phyloP scores from a whole-genome alignment of 2,329 filamentous ascomycete species.

The Exophiala viscosa region DNA sequence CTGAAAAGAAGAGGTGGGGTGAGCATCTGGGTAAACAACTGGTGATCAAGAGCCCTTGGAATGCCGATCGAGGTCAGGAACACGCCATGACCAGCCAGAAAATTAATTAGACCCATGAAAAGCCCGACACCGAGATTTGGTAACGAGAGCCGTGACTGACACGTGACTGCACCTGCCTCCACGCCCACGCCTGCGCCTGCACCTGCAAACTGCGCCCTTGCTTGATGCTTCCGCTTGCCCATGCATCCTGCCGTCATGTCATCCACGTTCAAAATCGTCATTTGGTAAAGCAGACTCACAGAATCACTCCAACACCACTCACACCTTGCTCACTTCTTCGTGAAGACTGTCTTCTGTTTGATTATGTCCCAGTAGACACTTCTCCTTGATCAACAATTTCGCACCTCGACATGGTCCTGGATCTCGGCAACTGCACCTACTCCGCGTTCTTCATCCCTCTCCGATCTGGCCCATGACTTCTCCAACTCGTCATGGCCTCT shows the following conservation, averaged over 20 bases:
- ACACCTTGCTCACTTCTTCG: no score
- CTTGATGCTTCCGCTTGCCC: neutral
- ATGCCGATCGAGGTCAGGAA: neutral
- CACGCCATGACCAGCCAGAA: no score
- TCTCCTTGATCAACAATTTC: neutral
- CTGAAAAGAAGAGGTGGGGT: neutral
- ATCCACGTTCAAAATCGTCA: neutral
- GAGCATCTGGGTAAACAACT: neutral
- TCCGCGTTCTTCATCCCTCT: slow-evolving; percentile 18
- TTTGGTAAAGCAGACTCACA: neutral
- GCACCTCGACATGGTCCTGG: slow-evolving; percentile 22
- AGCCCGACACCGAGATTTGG: no score
- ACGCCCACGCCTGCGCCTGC: no score
- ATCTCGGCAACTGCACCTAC: slow-evolving; percentile 23
- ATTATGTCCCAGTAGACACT: no score
- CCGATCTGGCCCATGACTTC: slow-evolving; percentile 34
- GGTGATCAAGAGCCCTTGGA: neutral
- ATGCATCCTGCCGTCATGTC: neutral
- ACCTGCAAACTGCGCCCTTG: no score
- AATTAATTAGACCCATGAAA: no score
- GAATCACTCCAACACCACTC: no score
- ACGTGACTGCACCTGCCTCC: no score
- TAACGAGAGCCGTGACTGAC: no score
- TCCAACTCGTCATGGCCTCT: slow-evolving; percentile 53
- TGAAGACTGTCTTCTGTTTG: no score